phyloP scores from a whole-genome alignment of 352 stramenopile genomes.

The Elongisporangium anandrum region DNA sequence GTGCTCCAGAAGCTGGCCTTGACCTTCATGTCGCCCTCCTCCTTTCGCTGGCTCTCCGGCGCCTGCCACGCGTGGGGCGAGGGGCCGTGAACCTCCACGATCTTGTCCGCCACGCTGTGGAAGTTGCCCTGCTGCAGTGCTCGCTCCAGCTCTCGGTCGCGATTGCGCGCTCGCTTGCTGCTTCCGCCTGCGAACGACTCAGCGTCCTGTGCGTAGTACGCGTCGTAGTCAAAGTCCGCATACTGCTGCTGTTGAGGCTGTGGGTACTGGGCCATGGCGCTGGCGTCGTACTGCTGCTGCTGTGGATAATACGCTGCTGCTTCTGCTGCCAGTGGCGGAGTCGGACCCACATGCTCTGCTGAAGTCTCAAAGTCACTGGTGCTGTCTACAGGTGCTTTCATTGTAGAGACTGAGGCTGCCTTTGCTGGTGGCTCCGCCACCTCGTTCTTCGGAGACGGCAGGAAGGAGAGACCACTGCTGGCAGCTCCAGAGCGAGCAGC shows the following conservation, averaged over 20 bases:
- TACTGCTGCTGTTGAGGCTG: conserved; percentile 24
- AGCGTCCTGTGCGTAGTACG: conserved; percentile 34
- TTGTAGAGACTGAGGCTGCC: neutral
- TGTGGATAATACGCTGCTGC: conserved; percentile 10
- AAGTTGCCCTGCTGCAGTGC: conserved; percentile 70
- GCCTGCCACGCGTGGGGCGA: conserved; percentile 50
- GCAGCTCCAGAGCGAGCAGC: conserved; percentile 1
- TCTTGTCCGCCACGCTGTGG: conserved; percentile 45
- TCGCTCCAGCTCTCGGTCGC: conserved; percentile 66
- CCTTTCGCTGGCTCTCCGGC: conserved; percentile 13
- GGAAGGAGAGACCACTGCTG: conserved; percentile 35
- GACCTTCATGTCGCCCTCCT: conserved; percentile 45
- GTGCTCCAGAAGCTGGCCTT: conserved; percentile 74
- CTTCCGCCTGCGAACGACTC: conserved; percentile 16
- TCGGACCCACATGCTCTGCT: neutral
- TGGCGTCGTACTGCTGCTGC: conserved; percentile 13
- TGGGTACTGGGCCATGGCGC: conserved; percentile 37
- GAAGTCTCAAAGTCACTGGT: neutral
- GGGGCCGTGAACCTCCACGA: conserved; percentile 57
- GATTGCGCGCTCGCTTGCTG: conserved; percentile 48
- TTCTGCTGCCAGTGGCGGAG: neutral
- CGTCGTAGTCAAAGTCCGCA: conserved; percentile 17
- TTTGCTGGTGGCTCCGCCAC: conserved; percentile 10
- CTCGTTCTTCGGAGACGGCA: conserved; percentile 54
- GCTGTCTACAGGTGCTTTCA: neutral